Evolutionary conservation across 306 rosid genomes (phyloP).

Genomic region (Nissolia schottii): DNA sequence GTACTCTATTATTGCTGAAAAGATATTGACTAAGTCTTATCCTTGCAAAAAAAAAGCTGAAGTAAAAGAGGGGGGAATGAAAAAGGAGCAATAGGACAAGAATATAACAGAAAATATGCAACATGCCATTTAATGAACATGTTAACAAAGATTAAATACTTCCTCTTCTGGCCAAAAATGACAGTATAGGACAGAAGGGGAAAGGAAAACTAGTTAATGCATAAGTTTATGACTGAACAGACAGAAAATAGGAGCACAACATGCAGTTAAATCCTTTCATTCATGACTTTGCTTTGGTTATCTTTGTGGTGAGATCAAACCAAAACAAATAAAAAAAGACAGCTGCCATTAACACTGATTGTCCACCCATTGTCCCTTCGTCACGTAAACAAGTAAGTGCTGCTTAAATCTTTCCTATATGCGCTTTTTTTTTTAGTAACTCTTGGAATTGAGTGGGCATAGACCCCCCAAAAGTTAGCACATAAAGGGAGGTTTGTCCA

Average conservation of each 20-base stretch:
- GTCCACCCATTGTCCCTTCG: background rate
- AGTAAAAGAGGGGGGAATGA: background rate
- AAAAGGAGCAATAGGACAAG: background rate
- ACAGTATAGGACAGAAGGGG: background rate
- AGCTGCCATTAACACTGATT: background rate
- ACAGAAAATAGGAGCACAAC: background rate
- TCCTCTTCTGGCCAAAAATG: background rate
- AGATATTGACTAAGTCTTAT: background rate
- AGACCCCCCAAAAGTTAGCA: no score
- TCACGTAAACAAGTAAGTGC: background rate
- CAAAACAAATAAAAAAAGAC: background rate
- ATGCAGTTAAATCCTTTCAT: background rate
- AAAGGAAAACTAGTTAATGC: background rate
- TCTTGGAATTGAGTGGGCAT: no score
- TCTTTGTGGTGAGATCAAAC: background rate
- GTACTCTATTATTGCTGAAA: background rate
- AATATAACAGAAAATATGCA: background rate
- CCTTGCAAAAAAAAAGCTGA: background rate
- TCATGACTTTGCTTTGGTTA: background rate
- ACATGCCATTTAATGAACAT: constrained; percentile 2
- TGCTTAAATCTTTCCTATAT: background rate
- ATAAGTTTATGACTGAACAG: background rate
- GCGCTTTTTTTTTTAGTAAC: background rate
- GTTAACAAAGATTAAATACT: background rate
- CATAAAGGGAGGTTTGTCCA: no score